Evolutionary conservation across 176 grass and related monocot species (phyloP).

Genomic region (Dactylis glomerata): DNA sequence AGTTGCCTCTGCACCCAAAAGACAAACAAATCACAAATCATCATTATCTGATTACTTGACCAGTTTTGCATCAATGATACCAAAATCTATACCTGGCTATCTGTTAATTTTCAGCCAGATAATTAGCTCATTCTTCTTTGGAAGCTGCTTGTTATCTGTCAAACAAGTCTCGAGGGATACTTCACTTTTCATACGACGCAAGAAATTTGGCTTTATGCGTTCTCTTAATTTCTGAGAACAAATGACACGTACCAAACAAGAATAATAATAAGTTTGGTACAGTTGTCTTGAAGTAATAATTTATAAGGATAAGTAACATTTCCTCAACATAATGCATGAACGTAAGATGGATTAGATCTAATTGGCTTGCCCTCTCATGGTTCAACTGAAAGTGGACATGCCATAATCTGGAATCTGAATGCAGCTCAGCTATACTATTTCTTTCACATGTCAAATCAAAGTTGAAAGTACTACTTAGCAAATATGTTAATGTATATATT

Average conservation of each 20-base stretch:
- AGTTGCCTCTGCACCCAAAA: slow-evolving; percentile 69
- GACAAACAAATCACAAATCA: background rate
- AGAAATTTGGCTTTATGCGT: slow-evolving; percentile 75
- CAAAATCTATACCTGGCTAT: slow-evolving; percentile 58
- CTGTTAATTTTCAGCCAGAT: slow-evolving; percentile 88
- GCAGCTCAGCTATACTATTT: background rate
- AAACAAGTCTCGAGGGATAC: slow-evolving; percentile 44
- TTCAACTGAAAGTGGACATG: background rate
- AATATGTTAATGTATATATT: too few relatives aligned
- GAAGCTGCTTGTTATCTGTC: slow-evolving; percentile 30
- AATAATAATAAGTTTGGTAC: slow-evolving; percentile 17
- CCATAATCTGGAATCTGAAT: background rate
- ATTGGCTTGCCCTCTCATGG: background rate
- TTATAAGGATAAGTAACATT: background rate
- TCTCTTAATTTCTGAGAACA: slow-evolving; percentile 74
- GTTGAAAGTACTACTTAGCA: too few relatives aligned
- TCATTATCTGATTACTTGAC: slow-evolving; percentile 18
- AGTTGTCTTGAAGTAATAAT: background rate
- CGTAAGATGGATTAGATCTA: background rate
- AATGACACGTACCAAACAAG: background rate
- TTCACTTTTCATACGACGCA: slow-evolving; percentile 74
- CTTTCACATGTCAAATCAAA: background rate
- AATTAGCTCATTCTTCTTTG: slow-evolving; percentile 83
- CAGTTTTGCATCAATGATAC: background rate
- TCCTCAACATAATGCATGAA: background rate